Conservation (phyloP, 2,329 filamentous ascomycete genomes). For the Penicillium sp. region DNA sequence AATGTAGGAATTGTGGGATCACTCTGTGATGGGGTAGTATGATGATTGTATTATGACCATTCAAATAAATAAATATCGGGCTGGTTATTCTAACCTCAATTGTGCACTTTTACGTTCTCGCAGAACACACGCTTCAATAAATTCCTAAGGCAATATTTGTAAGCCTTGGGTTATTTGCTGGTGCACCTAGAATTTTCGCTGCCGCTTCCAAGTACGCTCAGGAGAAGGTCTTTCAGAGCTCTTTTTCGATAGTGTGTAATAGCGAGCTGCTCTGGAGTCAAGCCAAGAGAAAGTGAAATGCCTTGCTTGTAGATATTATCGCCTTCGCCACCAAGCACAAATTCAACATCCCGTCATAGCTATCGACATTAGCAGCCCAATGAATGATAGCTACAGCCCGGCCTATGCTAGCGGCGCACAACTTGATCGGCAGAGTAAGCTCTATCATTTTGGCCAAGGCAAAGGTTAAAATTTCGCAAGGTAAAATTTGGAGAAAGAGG, state of each 20-base stretch:
- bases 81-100: no score
- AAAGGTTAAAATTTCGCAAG: slow-evolving; percentile 10
- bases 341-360: slow-evolving; percentile 12
- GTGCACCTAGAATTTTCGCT: background rate
- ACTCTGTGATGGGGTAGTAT: no score
- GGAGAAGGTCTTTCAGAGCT: slow-evolving; percentile 4
- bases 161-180: slow-evolving; percentile 1
- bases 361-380: slow-evolving; percentile 10
- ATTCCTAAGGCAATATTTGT: background rate
- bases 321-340: slow-evolving; percentile 9
- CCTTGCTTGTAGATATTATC: background rate
- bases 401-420: slow-evolving; percentile 1
- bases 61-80: no score
- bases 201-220: background rate
- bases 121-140: background rate
- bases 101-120: no score
- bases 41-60: no score
- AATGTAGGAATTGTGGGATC: no score
- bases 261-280: background rate
- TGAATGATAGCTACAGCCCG: slow-evolving; percentile 10
- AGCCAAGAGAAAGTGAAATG: background rate
- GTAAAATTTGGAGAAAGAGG: slow-evolving; percentile 8
- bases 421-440: slow-evolving; percentile 2
- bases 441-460: slow-evolving; percentile 10
- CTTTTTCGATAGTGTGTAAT: slow-evolving; percentile 2